Conservation (phyloP, 345 rosid genomes). For the Populus alba region DNA sequence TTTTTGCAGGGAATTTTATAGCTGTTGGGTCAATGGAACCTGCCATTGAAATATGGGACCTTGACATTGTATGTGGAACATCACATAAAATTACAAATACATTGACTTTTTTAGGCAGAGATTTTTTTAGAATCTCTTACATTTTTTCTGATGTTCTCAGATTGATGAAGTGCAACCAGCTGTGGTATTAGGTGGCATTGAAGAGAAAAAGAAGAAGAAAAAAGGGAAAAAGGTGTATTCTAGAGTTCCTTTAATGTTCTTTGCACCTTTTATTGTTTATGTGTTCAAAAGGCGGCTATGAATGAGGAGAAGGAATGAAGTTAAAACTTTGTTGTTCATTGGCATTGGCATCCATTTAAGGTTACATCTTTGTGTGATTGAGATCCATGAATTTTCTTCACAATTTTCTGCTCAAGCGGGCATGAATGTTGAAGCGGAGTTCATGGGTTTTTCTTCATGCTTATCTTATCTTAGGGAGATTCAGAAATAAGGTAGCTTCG, state of each 20-base stretch:
- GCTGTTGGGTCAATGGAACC: constrained; percentile 95
- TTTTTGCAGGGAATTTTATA: constrained; percentile 71
- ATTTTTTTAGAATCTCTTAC: constrained; percentile 16
- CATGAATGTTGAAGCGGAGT: background rate
- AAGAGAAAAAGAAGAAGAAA: constrained; percentile 46
- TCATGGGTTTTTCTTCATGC: background rate
- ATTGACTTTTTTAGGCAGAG: constrained; percentile 3
- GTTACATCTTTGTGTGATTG: background rate
- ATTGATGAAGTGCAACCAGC: constrained; percentile 84
- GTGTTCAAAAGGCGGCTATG: background rate
- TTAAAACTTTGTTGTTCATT: background rate
- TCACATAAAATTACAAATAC: background rate
- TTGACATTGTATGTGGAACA: constrained; percentile 65
- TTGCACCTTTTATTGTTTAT: background rate
- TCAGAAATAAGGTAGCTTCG: background rate
- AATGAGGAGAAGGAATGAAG: background rate
- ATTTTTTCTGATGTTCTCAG: constrained; percentile 39
- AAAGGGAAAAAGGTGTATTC: constrained; percentile 57
- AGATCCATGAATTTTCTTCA: background rate
- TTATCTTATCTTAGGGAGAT: background rate
- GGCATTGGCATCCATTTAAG: background rate
- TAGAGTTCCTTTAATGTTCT: background rate
- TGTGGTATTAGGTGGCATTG: constrained; percentile 63
- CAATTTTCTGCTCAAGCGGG: background rate
- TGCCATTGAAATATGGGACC: constrained; percentile 91